These are phyloP conservation scores for Eimeria zaria DNA, from an alignment of 169 alveolate species.

Conservation along the genomic window DNA sequence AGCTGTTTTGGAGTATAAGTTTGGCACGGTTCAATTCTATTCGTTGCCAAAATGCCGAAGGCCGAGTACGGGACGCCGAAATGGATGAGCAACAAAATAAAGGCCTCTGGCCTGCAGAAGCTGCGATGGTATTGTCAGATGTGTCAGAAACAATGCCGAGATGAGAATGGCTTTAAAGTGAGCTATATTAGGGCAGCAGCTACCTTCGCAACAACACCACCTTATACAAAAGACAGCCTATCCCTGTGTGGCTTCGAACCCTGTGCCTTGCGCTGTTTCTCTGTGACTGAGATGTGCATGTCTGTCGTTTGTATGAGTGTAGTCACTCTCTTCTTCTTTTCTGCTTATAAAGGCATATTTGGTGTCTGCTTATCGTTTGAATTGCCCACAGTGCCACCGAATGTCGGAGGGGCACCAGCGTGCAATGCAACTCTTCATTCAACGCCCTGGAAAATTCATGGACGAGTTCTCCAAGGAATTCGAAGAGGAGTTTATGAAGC, in stretches of 20 bases:
- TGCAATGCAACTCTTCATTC: slow-evolving; percentile 96
- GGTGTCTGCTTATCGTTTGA: neutral
- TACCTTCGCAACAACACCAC: neutral
- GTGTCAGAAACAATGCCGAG: slow-evolving; percentile 98
- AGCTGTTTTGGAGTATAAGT: neutral
- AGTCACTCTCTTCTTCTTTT: neutral
- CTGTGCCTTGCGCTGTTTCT: neutral
- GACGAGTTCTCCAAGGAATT: slow-evolving; percentile 96
- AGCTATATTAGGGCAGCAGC: neutral
- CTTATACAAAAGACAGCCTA: neutral
- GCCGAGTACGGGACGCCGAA: slow-evolving; percentile 97
- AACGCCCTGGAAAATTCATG: slow-evolving; percentile 95
- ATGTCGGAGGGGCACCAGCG: slow-evolving; percentile 97
- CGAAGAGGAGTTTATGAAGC: slow-evolving; percentile 95
- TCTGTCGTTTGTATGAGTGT: neutral
- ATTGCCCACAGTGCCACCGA: slow-evolving; percentile 92
- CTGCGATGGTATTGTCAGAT: slow-evolving; percentile 98
- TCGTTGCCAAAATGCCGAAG: slow-evolving; percentile 80
- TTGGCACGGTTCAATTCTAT: neutral
- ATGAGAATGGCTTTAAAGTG: slow-evolving; percentile 97
- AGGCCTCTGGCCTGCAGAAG: slow-evolving; percentile 97
- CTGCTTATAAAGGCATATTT: neutral
- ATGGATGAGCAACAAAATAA: slow-evolving; percentile 98
- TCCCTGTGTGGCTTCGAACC: neutral
- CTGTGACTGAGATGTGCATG: neutral